Conservation (phyloP, 2,329 filamentous ascomycete genomes). For the Paecilomyces dactylethromorphus region DNA sequence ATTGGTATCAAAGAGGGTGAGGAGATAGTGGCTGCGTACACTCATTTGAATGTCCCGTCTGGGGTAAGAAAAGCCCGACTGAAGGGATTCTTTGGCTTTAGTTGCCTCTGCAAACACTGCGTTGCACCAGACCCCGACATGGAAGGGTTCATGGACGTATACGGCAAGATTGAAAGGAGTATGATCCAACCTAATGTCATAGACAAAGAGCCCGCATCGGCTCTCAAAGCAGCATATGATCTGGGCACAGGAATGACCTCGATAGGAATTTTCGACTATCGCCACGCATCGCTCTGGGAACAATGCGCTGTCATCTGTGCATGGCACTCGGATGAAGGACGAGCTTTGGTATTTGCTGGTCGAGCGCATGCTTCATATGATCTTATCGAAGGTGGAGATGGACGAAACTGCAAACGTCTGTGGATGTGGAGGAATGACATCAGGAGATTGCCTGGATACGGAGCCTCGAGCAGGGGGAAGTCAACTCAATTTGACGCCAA, state of each 20-base stretch:
- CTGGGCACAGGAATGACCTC: slow-evolving; percentile 3
- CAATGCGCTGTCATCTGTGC: slow-evolving; percentile 17
- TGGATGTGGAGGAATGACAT: not conserved
- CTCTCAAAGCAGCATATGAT: slow-evolving; percentile 7
- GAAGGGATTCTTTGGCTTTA: slow-evolving; percentile 12
- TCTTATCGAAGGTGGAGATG: slow-evolving; percentile 7
- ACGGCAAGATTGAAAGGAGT: slow-evolving; percentile 3
- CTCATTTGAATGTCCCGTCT: slow-evolving; percentile 1
- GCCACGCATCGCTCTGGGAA: slow-evolving; percentile 9
- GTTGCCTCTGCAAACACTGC: slow-evolving; percentile 19
- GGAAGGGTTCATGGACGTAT: slow-evolving; percentile 9
- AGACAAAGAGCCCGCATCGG: slow-evolving; percentile 8
- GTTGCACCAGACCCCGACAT: slow-evolving; percentile 1
- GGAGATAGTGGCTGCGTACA: slow-evolving; percentile 20
- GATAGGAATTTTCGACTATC: slow-evolving; percentile 7
- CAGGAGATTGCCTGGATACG: not conserved
- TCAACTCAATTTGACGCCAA: not conserved
- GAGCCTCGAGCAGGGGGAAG: not conserved
- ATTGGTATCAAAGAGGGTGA: slow-evolving; percentile 13
- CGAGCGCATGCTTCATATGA: slow-evolving; percentile 7
- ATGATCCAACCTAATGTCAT: slow-evolving; percentile 3
- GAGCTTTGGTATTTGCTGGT: slow-evolving; percentile 12
- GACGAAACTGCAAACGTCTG: slow-evolving; percentile 5
- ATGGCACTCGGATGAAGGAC: slow-evolving; percentile 16
- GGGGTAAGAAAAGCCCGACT: slow-evolving; percentile 8